phyloP scores from a whole-genome alignment of 179 eudicot genomes.

The Silene vulgaris region DNA sequence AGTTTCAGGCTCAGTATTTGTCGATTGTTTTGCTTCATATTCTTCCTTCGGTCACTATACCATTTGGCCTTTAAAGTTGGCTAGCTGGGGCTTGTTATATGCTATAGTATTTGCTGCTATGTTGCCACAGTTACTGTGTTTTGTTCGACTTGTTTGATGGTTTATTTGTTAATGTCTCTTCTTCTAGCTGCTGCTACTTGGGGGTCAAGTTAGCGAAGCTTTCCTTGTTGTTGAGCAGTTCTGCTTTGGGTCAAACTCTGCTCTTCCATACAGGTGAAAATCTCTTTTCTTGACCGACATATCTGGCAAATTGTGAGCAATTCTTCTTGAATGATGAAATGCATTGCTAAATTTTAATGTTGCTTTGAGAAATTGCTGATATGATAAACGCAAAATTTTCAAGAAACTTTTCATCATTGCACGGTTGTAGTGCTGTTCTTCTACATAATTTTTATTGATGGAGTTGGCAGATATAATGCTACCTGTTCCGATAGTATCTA shows the following conservation, averaged over 20 bases:
- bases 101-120: not conserved
- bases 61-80: not conserved
- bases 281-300: slow-evolving; percentile 16
- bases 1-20: not conserved
- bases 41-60: not conserved
- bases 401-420: not conserved
- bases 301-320: not conserved
- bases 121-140: not conserved
- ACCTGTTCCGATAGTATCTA: not conserved
- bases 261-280: slow-evolving; percentile 53
- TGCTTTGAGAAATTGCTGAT: not conserved
- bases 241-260: slow-evolving; percentile 36
- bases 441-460: not conserved
- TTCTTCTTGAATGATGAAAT: not conserved
- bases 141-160: slow-evolving; percentile 1
- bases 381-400: not conserved
- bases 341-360: not conserved
- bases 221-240: slow-evolving; percentile 50
- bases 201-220: slow-evolving; percentile 60
- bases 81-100: not conserved
- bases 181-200: slow-evolving; percentile 65
- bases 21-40: not conserved
- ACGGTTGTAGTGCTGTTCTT: not conserved
- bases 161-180: slow-evolving; percentile 6
- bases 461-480: not conserved